Evolutionary conservation across 2,329 filamentous ascomycete genomes (phyloP), one percentile per base, ranked within the genome.

Genomic region (Aspergillus fumigatus): DNA sequence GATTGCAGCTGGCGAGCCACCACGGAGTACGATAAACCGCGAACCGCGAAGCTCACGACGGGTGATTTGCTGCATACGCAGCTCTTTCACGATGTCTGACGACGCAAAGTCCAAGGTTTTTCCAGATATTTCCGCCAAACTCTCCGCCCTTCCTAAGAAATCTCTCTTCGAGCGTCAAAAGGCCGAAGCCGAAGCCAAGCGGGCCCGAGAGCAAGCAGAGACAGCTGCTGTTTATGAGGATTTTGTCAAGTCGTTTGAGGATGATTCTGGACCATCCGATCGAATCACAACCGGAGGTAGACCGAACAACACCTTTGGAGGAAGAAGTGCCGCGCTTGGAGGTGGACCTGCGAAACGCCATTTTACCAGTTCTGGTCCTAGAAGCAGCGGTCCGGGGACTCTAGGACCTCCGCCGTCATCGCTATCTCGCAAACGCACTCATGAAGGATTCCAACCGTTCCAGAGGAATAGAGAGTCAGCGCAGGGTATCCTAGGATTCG

Each of bases 121-220:
- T 67, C 87, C 89, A 14, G 84, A 91, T 66, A 81, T 90, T 57
- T 84, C 88, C 55, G 83, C 86, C 52, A 96, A 95, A 74, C 85
- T 94, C 51, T 84, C 88, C 55, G 90, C 90, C 50, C 86, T 90
- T 0, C 82, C 87, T 59, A 94, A 92, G 75, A 90, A 94, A 70
- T 95, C 91, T 21, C 82, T 88, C 26, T 96, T 95, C 71, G 92
- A 96, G 76, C 87, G 88, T 65, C 89, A 95, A 72, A 91, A 89
- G 73, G 90, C 90, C 58, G 91, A 96, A 71, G 90, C 89, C 55
- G 91, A 96, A 78, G 91, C 90, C 25, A 96, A 96, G 77, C 87
- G 89, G 57, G 82, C 84, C 64, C 84, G 90, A 63, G 92, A 96
- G 73, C 88, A 88, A 67, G 90, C 88, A 63, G 92, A 96, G 75